A percentile compares a stretch with the other conserved stretches of the same genome.
These are phyloP conservation scores for Cercis canadensis DNA, from an alignment of 306 rosid genomes.

Conservation along the genomic window DNA sequence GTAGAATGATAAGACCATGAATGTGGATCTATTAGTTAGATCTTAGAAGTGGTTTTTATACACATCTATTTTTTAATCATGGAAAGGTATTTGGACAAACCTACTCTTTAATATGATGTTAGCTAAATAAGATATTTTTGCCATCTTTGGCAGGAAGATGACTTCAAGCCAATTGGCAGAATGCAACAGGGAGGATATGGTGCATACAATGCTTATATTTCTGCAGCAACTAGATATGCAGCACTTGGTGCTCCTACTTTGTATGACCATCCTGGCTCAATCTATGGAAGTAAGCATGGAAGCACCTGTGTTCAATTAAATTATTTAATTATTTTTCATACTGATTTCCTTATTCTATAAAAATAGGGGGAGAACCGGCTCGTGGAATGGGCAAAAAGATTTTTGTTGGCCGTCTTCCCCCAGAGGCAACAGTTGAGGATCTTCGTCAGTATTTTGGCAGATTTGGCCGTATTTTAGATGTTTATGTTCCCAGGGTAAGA, in stretches of 20 bases:
- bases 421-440: conserved; percentile 84
- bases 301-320: conserved; percentile 9
- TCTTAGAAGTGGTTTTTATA: conserved; percentile 13
- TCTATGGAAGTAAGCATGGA: conserved; percentile 81
- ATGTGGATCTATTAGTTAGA: background rate
- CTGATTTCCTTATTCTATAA: conserved; percentile 32
- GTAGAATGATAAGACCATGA: background rate
- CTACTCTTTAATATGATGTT: conserved; percentile 4
- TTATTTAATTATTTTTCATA: conserved; percentile 28
- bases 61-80: background rate
- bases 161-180: conserved; percentile 79
- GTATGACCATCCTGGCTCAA: conserved; percentile 85
- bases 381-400: conserved; percentile 81
- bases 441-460: conserved; percentile 93
- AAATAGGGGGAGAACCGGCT: conserved; percentile 74
- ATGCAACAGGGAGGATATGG: conserved; percentile 88
- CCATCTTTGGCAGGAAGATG: conserved; percentile 79
- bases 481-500: conserved; percentile 87
- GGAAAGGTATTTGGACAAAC: conserved; percentile 9
- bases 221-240: conserved; percentile 96
- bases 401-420: conserved; percentile 90
- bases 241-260: conserved; percentile 96
- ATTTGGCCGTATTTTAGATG: conserved; percentile 91
- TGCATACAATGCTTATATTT: conserved; percentile 93
- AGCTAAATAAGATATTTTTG: conserved; percentile 18